Conservation (phyloP, 2,329 filamentous ascomycete genomes). For the Trichoderma pleuroti region DNA sequence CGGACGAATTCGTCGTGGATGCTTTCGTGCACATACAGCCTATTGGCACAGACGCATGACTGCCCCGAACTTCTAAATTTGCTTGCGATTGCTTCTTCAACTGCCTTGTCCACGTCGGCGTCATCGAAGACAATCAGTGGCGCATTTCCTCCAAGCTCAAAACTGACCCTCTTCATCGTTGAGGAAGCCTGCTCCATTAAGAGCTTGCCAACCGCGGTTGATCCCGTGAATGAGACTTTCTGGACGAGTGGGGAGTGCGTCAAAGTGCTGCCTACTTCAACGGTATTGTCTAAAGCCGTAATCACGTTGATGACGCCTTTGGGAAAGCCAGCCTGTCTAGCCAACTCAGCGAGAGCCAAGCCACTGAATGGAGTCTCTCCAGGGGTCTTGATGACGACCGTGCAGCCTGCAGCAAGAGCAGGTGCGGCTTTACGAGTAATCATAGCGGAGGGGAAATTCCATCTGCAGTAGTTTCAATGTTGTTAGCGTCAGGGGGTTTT, state of each 20-base stretch:
- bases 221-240: not conserved
- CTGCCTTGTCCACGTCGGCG: not conserved
- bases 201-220: not conserved
- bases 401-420: not conserved
- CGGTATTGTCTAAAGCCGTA: not conserved
- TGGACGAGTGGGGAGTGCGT: not conserved
- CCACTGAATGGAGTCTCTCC: not conserved
- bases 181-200: not conserved
- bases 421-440: not conserved
- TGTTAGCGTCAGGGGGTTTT: not conserved
- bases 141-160: not conserved
- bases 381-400: not conserved
- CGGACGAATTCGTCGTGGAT: not conserved
- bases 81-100: not conserved
- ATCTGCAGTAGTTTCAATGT: not conserved
- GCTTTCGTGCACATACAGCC: not conserved
- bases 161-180: not conserved
- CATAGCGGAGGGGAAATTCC: not conserved
- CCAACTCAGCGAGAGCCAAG: not conserved
- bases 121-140: not conserved
- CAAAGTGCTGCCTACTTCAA: not conserved
- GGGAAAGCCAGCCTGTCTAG: not conserved
- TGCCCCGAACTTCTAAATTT: not conserved
- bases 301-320: not conserved
- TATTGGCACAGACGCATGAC: not conserved